Base-by-base conservation (phyloP, 2,329 filamentous ascomycete species). In the Colletotrichum destructivum region DNA sequence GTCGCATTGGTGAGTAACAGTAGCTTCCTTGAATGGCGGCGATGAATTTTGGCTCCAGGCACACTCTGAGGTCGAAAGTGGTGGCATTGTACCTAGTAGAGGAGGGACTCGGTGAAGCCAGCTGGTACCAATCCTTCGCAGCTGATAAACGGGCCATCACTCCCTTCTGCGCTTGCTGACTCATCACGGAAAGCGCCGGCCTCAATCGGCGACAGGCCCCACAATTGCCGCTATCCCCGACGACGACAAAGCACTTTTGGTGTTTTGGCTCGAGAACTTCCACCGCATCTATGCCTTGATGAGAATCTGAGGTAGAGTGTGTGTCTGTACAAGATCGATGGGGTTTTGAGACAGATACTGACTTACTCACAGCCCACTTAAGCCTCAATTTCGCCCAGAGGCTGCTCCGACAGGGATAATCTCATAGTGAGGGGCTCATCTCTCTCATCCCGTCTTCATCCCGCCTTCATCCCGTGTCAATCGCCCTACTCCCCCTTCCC, bases 261-360 rank as follows among this genome's bases (percentile, higher is more conserved):
- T 42, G 31, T 59, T 42, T 59, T 71, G 65, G 63, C 46, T 65
- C 69, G 69, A 69, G 54, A 63, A 72, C 59, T 64, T 55, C 57
- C 38, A 46, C 51, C 9, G 38, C 57, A 49, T 55, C 55, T 11
- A n/a, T 59, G 2, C n/a, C 23, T 38, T 52, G 57, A 55, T 47
- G 40, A 69, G 31, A 40, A 4, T 31, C 9, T 46, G n/a, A 5
- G 15, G 49, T 23, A 6, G 2, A 2, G 13, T 23, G n/a, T 44
- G 35, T 38, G 7, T 12, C 9, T 11, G 35, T 38, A 12, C 9
- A 38, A 9, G 9, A 38, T 11, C 1, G 1, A 38, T 11, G 35
- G 4, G 35, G 16, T 7, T 49, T 2, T 3, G 16, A 13, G 18
- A 2, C 0, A 51, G 18, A 38, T 60, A 54, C 31, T 51, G 21